Percentiles rank a stretch among this genome's conserved stretches.
Conservation (phyloP, 2,329 filamentous ascomycete species). For the Pyricularia sp. region DNA sequence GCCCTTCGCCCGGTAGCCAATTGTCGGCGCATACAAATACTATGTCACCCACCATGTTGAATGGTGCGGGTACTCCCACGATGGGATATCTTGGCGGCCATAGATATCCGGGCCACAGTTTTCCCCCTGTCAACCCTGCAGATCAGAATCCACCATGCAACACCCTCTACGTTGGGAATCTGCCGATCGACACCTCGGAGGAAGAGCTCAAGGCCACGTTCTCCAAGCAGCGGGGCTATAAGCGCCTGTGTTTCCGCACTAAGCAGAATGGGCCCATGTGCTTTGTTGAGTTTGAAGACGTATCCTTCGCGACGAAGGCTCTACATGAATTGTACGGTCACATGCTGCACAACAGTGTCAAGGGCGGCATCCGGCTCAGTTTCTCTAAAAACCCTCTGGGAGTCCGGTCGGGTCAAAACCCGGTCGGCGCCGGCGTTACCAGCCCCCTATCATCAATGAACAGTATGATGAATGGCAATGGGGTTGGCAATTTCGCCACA, state of each 20-base stretch:
- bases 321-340: conserved; percentile 84
- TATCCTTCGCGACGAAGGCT: conserved; percentile 84
- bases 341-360: conserved; percentile 80
- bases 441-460: conserved; percentile 38
- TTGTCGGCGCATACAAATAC: conserved; percentile 31
- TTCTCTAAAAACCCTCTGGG: conserved; percentile 97
- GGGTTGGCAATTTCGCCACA: conserved; percentile 50
- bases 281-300: conserved; percentile 95
- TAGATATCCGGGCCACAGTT: conserved; percentile 53
- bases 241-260: conserved; percentile 86
- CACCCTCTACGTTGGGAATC: conserved; percentile 94
- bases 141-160: conserved; percentile 98
- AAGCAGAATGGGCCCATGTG: conserved; percentile 97
- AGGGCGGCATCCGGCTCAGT: conserved; percentile 88
- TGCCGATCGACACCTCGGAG: conserved; percentile 86
- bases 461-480: conserved; percentile 43
- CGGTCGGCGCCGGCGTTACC: conserved; percentile 18
- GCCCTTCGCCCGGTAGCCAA: conserved; percentile 23
- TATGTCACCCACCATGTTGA: conserved; percentile 49
- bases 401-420: conserved; percentile 69
- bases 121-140: conserved; percentile 83
- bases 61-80: conserved; percentile 21
- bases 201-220: conserved; percentile 94
- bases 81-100: conserved; percentile 22
- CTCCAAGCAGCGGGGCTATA: conserved; percentile 88